Conservation (phyloP, 2,329 filamentous ascomycete genomes). For the Penicillium sumatraense region DNA sequence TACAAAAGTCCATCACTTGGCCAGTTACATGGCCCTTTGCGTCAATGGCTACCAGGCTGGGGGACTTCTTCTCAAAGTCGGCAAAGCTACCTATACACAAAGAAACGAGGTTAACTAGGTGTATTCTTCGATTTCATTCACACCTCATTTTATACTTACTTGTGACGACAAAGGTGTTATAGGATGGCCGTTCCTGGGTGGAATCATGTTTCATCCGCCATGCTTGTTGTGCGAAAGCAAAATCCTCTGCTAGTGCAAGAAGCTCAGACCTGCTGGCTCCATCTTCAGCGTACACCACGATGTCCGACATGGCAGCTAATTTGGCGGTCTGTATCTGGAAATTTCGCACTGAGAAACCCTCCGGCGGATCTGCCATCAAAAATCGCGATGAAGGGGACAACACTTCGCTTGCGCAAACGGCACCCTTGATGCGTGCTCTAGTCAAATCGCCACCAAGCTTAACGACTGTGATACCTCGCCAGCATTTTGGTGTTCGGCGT, state of each 20-base stretch:
- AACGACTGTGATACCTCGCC: conserved; percentile 81
- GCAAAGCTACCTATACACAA: conserved; percentile 66
- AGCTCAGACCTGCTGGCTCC: conserved; percentile 65
- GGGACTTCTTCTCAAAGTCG: conserved; percentile 71
- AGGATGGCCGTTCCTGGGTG: conserved; percentile 63
- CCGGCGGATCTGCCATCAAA: conserved; percentile 79
- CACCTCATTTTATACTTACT: conserved; percentile 54
- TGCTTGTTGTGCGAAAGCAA: conserved; percentile 75
- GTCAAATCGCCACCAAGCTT: conserved; percentile 84
- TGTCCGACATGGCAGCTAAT: conserved; percentile 83
- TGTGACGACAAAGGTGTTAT: conserved; percentile 81
- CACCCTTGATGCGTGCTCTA: conserved; percentile 79
- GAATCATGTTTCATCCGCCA: conserved; percentile 71
- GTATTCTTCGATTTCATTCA: too few species aligned
- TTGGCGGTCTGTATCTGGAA: conserved; percentile 97
- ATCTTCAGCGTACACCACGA: conserved; percentile 87
- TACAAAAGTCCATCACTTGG: conserved; percentile 80
- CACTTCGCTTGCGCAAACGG: conserved; percentile 80
- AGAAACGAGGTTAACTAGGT: conserved; percentile 28
- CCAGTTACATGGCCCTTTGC: conserved; percentile 73
- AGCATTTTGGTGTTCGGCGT: conserved; percentile 72
- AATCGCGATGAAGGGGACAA: conserved; percentile 69
- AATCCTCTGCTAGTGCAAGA: conserved; percentile 63
- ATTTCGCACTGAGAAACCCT: conserved; percentile 94
- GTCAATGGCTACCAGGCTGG: conserved; percentile 76